Percentiles rank a stretch among this genome's conserved stretches.
Evolutionary conservation across 768 basidiomycete species (phyloP).

Genomic region (Trametes elegans): DNA sequence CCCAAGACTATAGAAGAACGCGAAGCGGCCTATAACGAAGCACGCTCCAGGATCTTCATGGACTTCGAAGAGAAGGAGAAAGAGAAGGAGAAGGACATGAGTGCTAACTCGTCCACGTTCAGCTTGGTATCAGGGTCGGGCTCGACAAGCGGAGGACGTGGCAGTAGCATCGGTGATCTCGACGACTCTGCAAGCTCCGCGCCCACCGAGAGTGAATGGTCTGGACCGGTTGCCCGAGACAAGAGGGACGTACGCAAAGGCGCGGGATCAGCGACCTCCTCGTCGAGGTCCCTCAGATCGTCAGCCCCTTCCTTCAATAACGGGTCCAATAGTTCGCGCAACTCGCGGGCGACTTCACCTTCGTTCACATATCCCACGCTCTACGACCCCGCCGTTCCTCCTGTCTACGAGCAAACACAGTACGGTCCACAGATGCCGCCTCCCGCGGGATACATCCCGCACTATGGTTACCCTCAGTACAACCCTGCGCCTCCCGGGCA

Average conservation of each 20-base stretch:
- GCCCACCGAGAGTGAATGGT: slow-evolving; percentile 82
- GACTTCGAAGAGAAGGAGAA: slow-evolving; percentile 63
- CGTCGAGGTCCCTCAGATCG: slow-evolving; percentile 59
- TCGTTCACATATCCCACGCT: slow-evolving; percentile 72
- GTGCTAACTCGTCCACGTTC: slow-evolving; percentile 72
- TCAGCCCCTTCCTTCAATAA: slow-evolving; percentile 47
- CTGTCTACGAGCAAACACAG: slow-evolving; percentile 26
- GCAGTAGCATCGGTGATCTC: slow-evolving; percentile 60
- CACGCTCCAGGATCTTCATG: slow-evolving; percentile 84
- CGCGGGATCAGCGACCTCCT: slow-evolving; percentile 48
- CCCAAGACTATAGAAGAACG: slow-evolving; percentile 81
- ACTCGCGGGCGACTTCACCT: slow-evolving; percentile 73
- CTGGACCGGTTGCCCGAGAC: slow-evolving; percentile 54
- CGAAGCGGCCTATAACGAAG: slow-evolving; percentile 87
- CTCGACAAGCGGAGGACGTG: slow-evolving; percentile 49
- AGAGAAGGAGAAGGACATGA: slow-evolving; percentile 66
- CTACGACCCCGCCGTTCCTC: slow-evolving; percentile 52
- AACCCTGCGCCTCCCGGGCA: slow-evolving; percentile 34
- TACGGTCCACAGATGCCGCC: slow-evolving; percentile 27
- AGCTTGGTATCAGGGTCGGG: slow-evolving; percentile 71
- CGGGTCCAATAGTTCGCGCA: slow-evolving; percentile 62
- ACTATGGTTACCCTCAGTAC: slow-evolving; percentile 30
- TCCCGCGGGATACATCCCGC: slow-evolving; percentile 25
- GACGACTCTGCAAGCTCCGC: slow-evolving; percentile 72
- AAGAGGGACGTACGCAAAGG: slow-evolving; percentile 52